phyloP scores from a whole-genome alignment of 371 early-diverging fungal genomes.

The Mortierella sp. region DNA sequence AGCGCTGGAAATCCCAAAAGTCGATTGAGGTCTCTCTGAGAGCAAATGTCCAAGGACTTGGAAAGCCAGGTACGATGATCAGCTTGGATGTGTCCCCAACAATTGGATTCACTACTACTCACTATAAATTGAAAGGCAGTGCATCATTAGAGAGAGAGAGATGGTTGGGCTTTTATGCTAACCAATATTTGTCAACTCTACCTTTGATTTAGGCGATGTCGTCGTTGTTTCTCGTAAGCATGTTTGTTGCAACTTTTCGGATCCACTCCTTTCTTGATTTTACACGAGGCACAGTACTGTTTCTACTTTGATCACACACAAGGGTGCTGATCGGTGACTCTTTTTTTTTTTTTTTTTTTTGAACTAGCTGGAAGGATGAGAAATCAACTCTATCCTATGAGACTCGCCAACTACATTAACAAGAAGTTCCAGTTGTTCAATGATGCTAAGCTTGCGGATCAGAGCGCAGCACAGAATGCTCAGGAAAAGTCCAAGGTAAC shows the following conservation, averaged over 20 bases:
- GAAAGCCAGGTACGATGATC: slow-evolving; percentile 44
- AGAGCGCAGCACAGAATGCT: slow-evolving; percentile 26
- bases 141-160: too few species aligned
- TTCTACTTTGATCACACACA: neutral
- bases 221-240: slow-evolving; percentile 46
- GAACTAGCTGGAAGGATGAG: slow-evolving; percentile 51
- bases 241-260: neutral
- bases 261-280: neutral
- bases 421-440: slow-evolving; percentile 28
- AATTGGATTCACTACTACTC: too few species aligned
- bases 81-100: neutral
- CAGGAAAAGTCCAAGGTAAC: slow-evolving; percentile 36
- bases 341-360: neutral
- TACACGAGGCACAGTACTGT: neutral
- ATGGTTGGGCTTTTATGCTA: neutral
- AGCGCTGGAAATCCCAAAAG: slow-evolving; percentile 53
- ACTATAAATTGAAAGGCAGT: too few species aligned
- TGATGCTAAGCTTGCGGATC: slow-evolving; percentile 22
- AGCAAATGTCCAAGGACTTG: slow-evolving; percentile 47
- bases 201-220: slow-evolving; percentile 35
- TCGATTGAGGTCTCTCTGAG: slow-evolving; percentile 44
- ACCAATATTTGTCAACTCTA: neutral
- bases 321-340: too few species aligned
- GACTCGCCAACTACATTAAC: slow-evolving; percentile 45
- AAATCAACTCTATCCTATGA: slow-evolving; percentile 45